phyloP scores from a whole-genome alignment of 805 yeast genomes.

The Starmerella lactis-condensi region DNA sequence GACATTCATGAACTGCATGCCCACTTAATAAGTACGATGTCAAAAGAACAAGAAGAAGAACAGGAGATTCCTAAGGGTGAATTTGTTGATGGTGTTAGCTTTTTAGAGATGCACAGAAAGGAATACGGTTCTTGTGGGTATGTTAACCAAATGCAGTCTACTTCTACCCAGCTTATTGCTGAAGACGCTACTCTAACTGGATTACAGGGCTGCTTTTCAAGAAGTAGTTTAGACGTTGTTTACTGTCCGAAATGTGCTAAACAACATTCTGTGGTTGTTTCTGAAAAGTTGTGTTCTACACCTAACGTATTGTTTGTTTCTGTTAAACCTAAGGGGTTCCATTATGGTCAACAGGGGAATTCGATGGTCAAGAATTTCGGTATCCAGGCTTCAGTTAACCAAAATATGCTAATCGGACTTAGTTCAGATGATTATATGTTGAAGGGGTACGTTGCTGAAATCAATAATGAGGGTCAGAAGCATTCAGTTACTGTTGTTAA shows the following conservation, averaged over 20 bases:
- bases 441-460: conserved; percentile 23
- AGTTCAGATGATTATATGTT: conserved; percentile 17
- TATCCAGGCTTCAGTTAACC: too few relatives aligned
- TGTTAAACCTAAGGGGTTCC: neutral
- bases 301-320: neutral
- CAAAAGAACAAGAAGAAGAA: too few relatives aligned
- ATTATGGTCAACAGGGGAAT: neutral
- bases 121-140: conserved; percentile 14
- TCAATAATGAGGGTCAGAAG: conserved; percentile 17
- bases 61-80: too few relatives aligned
- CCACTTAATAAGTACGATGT: too few relatives aligned
- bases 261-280: conserved; percentile 34
- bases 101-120: conserved; percentile 1
- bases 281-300: neutral
- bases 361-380: neutral
- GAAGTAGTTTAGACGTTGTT: conserved; percentile 16
- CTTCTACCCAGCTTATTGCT: conserved; percentile 6
- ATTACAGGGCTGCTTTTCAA: conserved; percentile 13
- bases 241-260: conserved; percentile 35
- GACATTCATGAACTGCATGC: too few relatives aligned
- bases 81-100: conserved; percentile 2
- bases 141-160: conserved; percentile 3
- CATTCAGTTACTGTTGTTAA: conserved; percentile 24
- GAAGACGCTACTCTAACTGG: conserved; percentile 7
- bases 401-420: neutral